Base-by-base conservation (phyloP, 768 basidiomycete species). In the Pleurotus pulmonarius region DNA sequence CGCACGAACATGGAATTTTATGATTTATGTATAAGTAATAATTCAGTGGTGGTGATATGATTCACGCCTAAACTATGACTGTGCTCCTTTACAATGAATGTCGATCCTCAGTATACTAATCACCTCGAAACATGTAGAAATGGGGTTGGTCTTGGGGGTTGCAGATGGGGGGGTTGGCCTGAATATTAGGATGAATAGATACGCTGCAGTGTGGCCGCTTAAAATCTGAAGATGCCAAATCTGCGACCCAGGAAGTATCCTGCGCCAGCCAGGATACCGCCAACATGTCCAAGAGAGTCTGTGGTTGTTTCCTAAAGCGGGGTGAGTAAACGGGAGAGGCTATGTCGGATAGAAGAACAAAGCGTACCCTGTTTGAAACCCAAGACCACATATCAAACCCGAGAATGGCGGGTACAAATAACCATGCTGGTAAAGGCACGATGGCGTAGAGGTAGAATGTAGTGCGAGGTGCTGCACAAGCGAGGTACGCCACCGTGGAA, bases 341-440 rank as follows among this genome's bases (percentile, higher is more conserved):
- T 13, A 39, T 16, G 5, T 20, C 9, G 15, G 47, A 13, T 46
- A 44, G 34, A 34, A 15, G 25, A 38, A 20, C 7, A n/a, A 26
- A 39, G 46, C 75, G 56, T 55, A 77, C 78, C 63, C 70, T 74
- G 56, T 75, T 67, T 25, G 67, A 64, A 15, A 76, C 48, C 12
- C 79, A 75, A 41, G 70, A 74, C 58, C 78, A 85, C 1, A 76
- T 64, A 61, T 91, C 88, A 59, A 79, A 87, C 9, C 75, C 66
- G 62, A 89, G 84, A 45, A 93, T 68, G 4, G 87, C 90, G 0
- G 81, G 69, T 0, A 92, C 86, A 47, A 81, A 80, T 2, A 79
- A 75, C 88, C 89, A 94, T 0, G 90, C 90, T 0, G 92, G 90
- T 56, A 89, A 74, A 22, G 91, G 92, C 22, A 92, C 71, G 61